Conservation (phyloP, 768 basidiomycete genomes). For the Inosperma sp. region DNA sequence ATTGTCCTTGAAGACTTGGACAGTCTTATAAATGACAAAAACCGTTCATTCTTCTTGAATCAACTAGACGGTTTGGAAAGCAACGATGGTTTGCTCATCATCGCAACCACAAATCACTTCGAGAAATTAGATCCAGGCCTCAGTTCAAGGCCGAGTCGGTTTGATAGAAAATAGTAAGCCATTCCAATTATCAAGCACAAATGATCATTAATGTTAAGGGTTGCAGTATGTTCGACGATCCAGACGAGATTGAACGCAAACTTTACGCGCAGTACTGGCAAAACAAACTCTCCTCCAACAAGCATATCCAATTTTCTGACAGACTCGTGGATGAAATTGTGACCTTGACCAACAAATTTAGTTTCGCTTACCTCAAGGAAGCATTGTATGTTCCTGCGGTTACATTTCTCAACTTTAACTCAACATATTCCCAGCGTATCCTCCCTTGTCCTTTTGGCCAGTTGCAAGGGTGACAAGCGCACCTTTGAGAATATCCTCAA, state of each 20-base stretch:
- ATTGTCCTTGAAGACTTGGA: slow-evolving; percentile 60
- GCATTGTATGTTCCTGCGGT: slow-evolving; percentile 62
- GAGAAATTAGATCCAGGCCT: slow-evolving; percentile 74
- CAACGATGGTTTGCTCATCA: slow-evolving; percentile 75
- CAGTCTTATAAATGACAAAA: slow-evolving; percentile 69
- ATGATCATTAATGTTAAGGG: not conserved
- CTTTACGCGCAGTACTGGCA: slow-evolving; percentile 81
- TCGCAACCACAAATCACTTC: slow-evolving; percentile 82
- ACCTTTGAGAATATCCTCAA: slow-evolving; percentile 50
- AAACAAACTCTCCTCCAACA: slow-evolving; percentile 60
- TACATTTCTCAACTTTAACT: not conserved
- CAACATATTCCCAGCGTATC: slow-evolving; percentile 50
- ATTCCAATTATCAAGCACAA: not conserved
- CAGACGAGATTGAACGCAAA: slow-evolving; percentile 55
- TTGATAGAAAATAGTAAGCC: slow-evolving; percentile 81
- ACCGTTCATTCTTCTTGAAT: slow-evolving; percentile 86
- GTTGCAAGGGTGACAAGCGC: slow-evolving; percentile 45
- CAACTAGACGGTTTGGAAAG: slow-evolving; percentile 76
- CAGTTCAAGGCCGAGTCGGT: slow-evolving; percentile 74
- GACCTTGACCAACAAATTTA: slow-evolving; percentile 58
- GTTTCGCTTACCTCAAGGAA: slow-evolving; percentile 87
- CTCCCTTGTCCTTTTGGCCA: slow-evolving; percentile 60
- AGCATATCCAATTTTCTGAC: slow-evolving; percentile 64
- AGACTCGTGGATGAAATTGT: slow-evolving; percentile 57
- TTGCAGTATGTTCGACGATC: slow-evolving; percentile 65